Evolutionary conservation across 352 stramenopile genomes (phyloP).

Genomic region (Aphanomyces euteiches): DNA sequence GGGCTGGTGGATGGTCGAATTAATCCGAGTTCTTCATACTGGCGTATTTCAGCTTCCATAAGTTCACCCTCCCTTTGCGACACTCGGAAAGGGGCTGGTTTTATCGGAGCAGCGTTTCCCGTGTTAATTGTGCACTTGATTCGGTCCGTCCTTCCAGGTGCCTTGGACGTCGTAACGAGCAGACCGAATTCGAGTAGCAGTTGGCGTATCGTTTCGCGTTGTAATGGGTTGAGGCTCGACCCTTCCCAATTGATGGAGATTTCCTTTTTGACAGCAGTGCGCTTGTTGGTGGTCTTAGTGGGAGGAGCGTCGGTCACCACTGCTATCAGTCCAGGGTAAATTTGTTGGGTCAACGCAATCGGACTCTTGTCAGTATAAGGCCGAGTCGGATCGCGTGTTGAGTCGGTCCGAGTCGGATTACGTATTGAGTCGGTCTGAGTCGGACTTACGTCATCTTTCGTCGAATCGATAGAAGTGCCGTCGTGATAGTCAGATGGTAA

Average conservation of each 20-base stretch:
- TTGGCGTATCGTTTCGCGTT: background rate
- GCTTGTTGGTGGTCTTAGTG: too few species aligned
- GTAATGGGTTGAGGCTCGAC: background rate
- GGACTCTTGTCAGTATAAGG: background rate
- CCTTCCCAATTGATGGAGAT: background rate
- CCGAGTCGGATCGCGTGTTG: too few species aligned
- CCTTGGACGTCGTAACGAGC: background rate
- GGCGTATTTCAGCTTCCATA: background rate
- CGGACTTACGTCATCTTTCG: too few species aligned
- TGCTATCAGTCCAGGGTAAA: background rate
- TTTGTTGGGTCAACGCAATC: background rate
- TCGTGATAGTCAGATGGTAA: too few species aligned
- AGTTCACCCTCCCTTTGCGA: background rate
- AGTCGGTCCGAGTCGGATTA: too few species aligned
- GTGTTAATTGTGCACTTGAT: background rate
- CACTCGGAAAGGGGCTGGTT: background rate
- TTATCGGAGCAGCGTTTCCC: background rate
- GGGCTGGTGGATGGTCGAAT: background rate
- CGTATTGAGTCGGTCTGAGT: too few species aligned
- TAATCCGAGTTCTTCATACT: background rate
- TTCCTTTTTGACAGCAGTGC: background rate
- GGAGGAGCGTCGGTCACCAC: too few species aligned
- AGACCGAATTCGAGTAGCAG: background rate
- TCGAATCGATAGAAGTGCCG: too few species aligned
- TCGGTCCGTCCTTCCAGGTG: background rate